These are phyloP conservation scores for Chlorophyllum brunneum DNA, from an alignment of 768 basidiomycete genomes.

Conservation along the genomic window DNA sequence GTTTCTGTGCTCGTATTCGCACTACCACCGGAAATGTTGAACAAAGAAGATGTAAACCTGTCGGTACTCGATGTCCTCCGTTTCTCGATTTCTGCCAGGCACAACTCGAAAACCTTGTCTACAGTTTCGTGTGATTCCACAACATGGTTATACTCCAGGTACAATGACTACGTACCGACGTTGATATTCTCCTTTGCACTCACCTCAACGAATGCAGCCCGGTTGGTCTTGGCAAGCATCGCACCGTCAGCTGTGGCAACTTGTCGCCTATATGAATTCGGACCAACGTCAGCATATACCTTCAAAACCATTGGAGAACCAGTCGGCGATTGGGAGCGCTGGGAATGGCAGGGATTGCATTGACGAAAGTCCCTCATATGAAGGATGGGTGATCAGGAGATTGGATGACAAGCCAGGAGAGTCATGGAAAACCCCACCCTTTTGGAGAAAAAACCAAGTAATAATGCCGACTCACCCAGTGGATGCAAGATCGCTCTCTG, in stretches of 20 bases:
- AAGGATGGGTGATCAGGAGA: slow-evolving; percentile 18
- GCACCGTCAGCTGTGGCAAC: slow-evolving; percentile 73
- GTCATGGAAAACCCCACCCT: not conserved
- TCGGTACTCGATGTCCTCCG: slow-evolving; percentile 51
- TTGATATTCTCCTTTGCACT: slow-evolving; percentile 86
- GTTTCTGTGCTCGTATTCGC: too few species aligned
- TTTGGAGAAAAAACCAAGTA: too few species aligned
- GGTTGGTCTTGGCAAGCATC: slow-evolving; percentile 64
- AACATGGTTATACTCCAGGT: not conserved
- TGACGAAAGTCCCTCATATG: slow-evolving; percentile 18
- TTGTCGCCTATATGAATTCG: slow-evolving; percentile 56
- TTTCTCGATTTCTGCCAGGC: slow-evolving; percentile 81
- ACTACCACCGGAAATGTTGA: too few species aligned
- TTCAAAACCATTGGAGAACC: slow-evolving; percentile 14
- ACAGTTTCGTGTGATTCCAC: slow-evolving; percentile 6
- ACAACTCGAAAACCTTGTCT: slow-evolving; percentile 85
- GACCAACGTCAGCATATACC: slow-evolving; percentile 18
- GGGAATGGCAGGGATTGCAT: too few species aligned
- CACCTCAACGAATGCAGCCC: slow-evolving; percentile 83
- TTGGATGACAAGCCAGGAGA: not conserved
- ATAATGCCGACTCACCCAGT: slow-evolving; percentile 51
- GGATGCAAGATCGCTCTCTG: slow-evolving; percentile 79
- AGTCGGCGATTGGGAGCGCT: too few species aligned
- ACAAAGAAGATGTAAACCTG: too few species aligned
- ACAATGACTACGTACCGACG: slow-evolving; percentile 79